Conservation (phyloP, 2,329 filamentous ascomycete species). For the Plectosphaerella sp. region DNA sequence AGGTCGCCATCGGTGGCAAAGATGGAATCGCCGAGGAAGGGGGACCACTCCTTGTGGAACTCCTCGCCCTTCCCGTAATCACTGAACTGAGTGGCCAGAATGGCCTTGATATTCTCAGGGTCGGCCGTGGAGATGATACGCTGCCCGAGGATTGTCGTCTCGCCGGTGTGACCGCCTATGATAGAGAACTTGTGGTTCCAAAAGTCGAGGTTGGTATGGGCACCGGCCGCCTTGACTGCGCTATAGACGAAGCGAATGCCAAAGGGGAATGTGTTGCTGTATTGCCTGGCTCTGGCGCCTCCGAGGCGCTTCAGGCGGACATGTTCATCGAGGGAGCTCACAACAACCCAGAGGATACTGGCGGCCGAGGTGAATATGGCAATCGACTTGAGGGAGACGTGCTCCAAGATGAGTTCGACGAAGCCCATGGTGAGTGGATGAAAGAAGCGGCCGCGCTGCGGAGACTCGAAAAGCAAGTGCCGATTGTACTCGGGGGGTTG, state of each 20-base stretch:
- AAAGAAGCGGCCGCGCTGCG: too few relatives aligned
- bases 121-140: conserved; percentile 75
- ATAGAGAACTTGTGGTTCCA: conserved; percentile 52
- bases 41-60: conserved; percentile 72
- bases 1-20: conserved; percentile 73
- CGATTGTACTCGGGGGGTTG: neutral
- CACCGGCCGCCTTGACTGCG: conserved; percentile 47
- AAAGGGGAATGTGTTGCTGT: conserved; percentile 32
- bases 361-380: conserved; percentile 30
- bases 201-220: conserved; percentile 53
- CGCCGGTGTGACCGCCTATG: conserved; percentile 51
- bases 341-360: conserved; percentile 31
- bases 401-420: conserved; percentile 40
- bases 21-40: conserved; percentile 72
- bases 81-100: conserved; percentile 79
- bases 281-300: conserved; percentile 31
- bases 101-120: conserved; percentile 74
- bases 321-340: conserved; percentile 33
- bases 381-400: conserved; percentile 36
- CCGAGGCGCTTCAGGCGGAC: conserved; percentile 37
- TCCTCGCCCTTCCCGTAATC: conserved; percentile 78
- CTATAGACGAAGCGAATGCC: conserved; percentile 61
- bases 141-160: conserved; percentile 48
- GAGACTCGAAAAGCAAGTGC: neutral
- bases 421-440: conserved; percentile 36